Percentiles rank a stretch among this genome's conserved stretches.
phyloP scores from a whole-genome alignment of 345 rosid genomes.

The Ceriops zippeliana region DNA sequence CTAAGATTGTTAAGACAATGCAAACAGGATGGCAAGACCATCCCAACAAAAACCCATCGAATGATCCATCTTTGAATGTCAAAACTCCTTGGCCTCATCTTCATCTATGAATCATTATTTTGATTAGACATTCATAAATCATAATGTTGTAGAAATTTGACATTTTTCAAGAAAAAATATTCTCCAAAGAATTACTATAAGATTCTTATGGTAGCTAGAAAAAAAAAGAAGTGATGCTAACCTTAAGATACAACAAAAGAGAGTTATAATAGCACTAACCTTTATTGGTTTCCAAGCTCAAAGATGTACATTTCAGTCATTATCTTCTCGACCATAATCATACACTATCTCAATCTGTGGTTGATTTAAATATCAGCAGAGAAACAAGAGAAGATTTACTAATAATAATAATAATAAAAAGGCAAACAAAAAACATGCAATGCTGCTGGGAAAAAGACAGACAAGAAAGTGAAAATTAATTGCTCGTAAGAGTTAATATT shows the following conservation, averaged over 20 bases:
- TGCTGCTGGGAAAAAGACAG: no score
- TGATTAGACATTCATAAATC: no score
- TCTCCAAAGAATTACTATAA: neutral
- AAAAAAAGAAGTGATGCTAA: no score
- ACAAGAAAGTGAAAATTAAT: no score
- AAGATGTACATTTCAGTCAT: constrained; percentile 35
- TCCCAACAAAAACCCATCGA: neutral
- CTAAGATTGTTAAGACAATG: no score
- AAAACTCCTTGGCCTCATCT: neutral
- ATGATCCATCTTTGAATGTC: neutral
- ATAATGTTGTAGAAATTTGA: neutral
- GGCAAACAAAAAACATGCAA: neutral
- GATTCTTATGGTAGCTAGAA: no score
- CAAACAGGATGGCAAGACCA: no score
- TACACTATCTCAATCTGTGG: constrained; percentile 91
- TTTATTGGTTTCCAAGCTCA: constrained; percentile 10
- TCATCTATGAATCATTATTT: neutral
- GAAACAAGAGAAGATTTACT: neutral
- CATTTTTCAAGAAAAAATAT: neutral
- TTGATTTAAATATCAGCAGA: constrained; percentile 12
- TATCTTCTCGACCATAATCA: constrained; percentile 82
- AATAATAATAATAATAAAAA: no score
- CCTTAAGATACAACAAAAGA: no score
- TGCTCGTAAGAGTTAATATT: no score
- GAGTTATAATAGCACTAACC: constrained; percentile 31